phyloP scores from a whole-genome alignment of 495 filamentous ascomycete genomes.

The Aspergillus carlsbadensis region DNA sequence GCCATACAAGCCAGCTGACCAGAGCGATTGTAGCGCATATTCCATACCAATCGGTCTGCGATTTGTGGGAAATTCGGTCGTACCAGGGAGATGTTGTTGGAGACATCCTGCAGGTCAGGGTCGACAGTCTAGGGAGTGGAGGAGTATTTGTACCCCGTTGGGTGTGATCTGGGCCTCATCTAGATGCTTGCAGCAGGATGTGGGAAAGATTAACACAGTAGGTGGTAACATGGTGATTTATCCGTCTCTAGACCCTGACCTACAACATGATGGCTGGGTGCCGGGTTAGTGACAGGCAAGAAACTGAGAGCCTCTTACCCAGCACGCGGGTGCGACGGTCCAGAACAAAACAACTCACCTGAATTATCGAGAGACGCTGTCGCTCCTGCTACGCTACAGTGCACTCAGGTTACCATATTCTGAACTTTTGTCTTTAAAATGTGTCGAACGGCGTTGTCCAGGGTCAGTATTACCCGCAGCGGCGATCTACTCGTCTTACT shows the following conservation, averaged over 20 bases:
- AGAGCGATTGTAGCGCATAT: not conserved
- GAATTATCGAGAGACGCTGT: conserved; percentile 1
- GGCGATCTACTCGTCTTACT: not conserved
- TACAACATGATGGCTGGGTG: not conserved
- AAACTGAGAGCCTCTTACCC: conserved; percentile 6
- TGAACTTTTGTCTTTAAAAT: not conserved
- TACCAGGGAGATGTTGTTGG: too few species aligned
- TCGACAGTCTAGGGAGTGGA: too few species aligned
- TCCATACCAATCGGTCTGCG: not conserved
- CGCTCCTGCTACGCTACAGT: conserved; percentile 3
- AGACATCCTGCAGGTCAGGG: too few species aligned
- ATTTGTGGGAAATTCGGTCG: too few species aligned
- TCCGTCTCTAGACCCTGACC: not conserved
- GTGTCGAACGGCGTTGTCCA: not conserved
- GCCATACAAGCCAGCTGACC: too few species aligned
- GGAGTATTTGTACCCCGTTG: not conserved
- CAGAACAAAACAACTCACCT: conserved; percentile 9
- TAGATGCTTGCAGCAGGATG: conserved; percentile 1
- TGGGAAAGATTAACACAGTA: not conserved
- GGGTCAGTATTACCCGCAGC: not conserved
- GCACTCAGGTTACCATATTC: conserved; percentile 7
- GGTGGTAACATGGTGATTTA: not conserved
- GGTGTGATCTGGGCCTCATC: not conserved
- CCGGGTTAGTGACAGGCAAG: conserved; percentile 6
- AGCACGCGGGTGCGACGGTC: not conserved